Evolutionary conservation across 148 eudicot species (phyloP).

Genomic region (Rhododendron williamsianum): DNA sequence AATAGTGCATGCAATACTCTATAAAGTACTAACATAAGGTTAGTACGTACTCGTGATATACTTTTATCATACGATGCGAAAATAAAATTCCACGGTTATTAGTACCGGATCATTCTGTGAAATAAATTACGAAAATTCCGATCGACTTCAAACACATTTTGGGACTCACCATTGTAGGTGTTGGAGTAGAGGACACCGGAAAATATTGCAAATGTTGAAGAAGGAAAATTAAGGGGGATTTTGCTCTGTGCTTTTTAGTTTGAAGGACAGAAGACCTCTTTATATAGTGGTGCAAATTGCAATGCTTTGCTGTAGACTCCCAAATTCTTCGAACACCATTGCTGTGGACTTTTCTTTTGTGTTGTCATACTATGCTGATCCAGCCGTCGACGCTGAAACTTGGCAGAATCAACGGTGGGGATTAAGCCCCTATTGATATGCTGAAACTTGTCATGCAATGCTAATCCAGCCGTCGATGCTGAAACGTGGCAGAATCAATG

Average conservation of each 20-base stretch:
- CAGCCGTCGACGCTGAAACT: neutral
- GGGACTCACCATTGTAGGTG: constrained; percentile 5
- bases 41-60: neutral
- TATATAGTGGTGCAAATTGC: neutral
- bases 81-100: neutral
- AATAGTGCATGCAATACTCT: too few species aligned
- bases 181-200: neutral
- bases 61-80: neutral
- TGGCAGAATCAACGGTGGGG: neutral
- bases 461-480: neutral
- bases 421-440: too few species aligned
- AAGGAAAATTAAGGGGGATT: neutral
- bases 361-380: neutral
- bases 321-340: neutral
- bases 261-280: neutral
- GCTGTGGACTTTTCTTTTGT: neutral
- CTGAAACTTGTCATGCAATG: neutral
- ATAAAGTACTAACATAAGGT: too few species aligned
- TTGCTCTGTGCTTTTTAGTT: neutral
- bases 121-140: neutral
- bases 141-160: neutral
- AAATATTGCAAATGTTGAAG: neutral
- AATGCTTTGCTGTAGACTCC: neutral
- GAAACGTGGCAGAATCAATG: neutral
- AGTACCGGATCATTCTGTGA: neutral